Conservation (phyloP, 2,329 filamentous ascomycete species). For the Didymella pinodella region DNA sequence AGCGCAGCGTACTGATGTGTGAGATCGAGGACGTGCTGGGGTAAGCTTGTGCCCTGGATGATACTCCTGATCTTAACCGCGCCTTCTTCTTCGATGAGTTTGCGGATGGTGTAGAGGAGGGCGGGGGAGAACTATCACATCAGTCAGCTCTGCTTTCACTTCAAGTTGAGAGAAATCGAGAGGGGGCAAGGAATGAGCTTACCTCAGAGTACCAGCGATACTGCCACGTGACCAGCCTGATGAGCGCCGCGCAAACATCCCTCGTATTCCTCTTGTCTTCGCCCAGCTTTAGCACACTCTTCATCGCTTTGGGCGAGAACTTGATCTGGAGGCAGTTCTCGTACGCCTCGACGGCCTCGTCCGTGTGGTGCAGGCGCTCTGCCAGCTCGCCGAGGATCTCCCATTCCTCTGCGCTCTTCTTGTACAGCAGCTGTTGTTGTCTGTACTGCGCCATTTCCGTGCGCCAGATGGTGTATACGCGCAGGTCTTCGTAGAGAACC, state of each 20-base stretch:
- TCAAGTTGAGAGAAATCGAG: neutral
- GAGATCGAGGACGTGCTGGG: conserved; percentile 89
- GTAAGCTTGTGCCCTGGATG: conserved; percentile 92
- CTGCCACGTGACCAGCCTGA: conserved; percentile 94
- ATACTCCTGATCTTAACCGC: conserved; percentile 97
- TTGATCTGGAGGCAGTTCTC: conserved; percentile 84
- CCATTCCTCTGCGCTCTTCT: conserved; percentile 97
- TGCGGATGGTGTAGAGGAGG: conserved; percentile 84
- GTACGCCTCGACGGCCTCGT: conserved; percentile 93
- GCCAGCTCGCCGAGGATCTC: conserved; percentile 94
- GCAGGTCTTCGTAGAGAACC: conserved; percentile 97
- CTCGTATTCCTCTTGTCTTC: conserved; percentile 80
- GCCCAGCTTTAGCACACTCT: conserved; percentile 81
- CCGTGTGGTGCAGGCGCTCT: conserved; percentile 87
- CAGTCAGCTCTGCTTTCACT: neutral
- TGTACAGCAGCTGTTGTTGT: conserved; percentile 92
- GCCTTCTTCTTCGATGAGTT: conserved; percentile 95
- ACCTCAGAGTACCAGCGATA: conserved; percentile 99
- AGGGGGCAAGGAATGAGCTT: conserved; percentile 10
- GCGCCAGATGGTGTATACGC: conserved; percentile 99
- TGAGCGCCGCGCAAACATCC: conserved; percentile 83
- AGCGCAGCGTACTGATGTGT: conserved; percentile 96
- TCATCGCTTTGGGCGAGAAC: conserved; percentile 92
- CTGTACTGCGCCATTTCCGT: conserved; percentile 97
- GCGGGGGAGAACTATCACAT: conserved; percentile 81